Conservation (phyloP, 345 rosid species). For the Gossypium thurberi region DNA sequence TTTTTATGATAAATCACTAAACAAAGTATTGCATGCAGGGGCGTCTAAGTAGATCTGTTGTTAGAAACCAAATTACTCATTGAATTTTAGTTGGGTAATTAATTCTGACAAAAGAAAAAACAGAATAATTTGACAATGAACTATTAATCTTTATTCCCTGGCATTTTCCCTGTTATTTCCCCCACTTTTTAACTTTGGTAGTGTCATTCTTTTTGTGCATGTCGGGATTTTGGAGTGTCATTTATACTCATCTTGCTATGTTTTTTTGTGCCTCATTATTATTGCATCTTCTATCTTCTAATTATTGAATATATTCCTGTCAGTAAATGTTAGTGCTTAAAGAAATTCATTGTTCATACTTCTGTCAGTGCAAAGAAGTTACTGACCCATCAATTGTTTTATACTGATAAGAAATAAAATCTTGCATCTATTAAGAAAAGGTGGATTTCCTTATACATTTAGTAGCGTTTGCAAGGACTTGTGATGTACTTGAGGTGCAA, state of each 20-base stretch:
- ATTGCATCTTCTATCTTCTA: not conserved
- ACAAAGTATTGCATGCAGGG: not conserved
- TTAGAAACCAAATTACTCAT: not conserved
- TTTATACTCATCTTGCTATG: not conserved
- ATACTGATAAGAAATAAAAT: not conserved
- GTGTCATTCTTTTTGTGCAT: not conserved
- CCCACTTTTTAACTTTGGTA: not conserved
- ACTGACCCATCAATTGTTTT: not conserved
- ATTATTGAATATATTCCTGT: not conserved
- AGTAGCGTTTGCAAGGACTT: not conserved
- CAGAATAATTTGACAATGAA: not conserved
- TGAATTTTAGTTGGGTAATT: not conserved
- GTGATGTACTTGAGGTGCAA: not conserved
- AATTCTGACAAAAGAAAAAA: not conserved
- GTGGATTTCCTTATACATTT: not conserved
- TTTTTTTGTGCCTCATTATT: not conserved
- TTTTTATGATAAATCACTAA: conserved; percentile 2
- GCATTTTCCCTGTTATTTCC: not conserved
- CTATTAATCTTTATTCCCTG: not conserved
- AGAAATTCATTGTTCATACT: not conserved
- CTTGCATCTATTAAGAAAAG: not conserved
- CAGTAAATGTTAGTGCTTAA: not conserved
- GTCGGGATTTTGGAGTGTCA: not conserved
- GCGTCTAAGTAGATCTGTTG: not conserved
- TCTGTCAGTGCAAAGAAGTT: not conserved